Conservation (phyloP, 768 basidiomycete genomes). For the Paxillus rubicundulus region DNA sequence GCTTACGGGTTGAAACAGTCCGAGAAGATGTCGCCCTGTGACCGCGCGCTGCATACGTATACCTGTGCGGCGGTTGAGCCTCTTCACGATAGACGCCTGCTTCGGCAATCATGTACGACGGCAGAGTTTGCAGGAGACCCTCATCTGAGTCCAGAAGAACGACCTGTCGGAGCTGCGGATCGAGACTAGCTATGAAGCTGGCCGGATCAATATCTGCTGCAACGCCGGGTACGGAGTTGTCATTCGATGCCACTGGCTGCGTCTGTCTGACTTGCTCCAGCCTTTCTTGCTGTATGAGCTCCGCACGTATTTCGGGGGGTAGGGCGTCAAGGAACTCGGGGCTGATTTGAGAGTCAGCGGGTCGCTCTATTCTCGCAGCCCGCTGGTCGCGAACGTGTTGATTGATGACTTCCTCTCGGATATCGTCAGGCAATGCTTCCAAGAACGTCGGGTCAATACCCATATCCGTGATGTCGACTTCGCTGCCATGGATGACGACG, state of each 20-base stretch:
- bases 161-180: constrained; percentile 85
- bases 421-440: constrained; percentile 96
- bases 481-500: constrained; percentile 86
- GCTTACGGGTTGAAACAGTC: constrained; percentile 44
- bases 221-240: constrained; percentile 31
- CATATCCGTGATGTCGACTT: constrained; percentile 96
- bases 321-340: constrained; percentile 94
- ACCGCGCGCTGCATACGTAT: constrained; percentile 30
- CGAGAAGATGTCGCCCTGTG: constrained; percentile 24
- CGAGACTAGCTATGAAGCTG: constrained; percentile 88
- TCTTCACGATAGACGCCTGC: constrained; percentile 70
- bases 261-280: constrained; percentile 70
- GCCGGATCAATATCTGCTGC: constrained; percentile 82
- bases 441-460: constrained; percentile 98
- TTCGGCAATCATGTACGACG: constrained; percentile 85
- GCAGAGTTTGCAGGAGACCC: constrained; percentile 75
- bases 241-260: constrained; percentile 31
- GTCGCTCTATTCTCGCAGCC: constrained; percentile 70
- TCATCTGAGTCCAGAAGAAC: constrained; percentile 89
- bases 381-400: constrained; percentile 94
- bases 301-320: constrained; percentile 93
- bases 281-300: constrained; percentile 94
- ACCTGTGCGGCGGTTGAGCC: constrained; percentile 36
- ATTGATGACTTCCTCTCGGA: constrained; percentile 96
- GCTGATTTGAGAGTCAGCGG: constrained; percentile 85